These are phyloP conservation scores for Neostapfia colusana DNA, from an alignment of 176 grass and related monocot genomes.

Conservation along the genomic window DNA sequence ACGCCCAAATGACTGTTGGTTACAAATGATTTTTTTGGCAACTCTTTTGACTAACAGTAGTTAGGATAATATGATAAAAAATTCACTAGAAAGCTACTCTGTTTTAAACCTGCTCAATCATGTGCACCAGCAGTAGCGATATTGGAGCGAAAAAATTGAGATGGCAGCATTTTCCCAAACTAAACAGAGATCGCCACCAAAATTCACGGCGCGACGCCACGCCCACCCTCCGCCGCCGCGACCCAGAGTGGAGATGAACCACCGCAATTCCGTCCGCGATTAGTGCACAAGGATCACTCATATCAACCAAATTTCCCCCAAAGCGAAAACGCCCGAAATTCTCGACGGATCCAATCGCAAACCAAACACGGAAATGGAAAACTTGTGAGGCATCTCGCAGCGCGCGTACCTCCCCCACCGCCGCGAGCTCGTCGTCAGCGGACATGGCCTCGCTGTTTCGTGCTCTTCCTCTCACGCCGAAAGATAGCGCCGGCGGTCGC, in stretches of 20 bases:
- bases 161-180: constrained; percentile 13
- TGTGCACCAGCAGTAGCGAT: background rate
- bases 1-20: background rate
- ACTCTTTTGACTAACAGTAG: background rate
- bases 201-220: background rate
- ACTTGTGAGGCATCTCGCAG: background rate
- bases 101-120: background rate
- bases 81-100: background rate
- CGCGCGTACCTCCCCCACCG: constrained; percentile 23
- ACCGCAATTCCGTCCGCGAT: background rate
- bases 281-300: background rate
- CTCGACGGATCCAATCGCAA: background rate
- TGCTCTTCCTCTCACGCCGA: background rate
- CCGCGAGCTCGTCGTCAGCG: constrained; percentile 18
- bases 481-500: background rate
- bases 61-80: background rate
- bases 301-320: background rate
- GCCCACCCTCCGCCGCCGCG: background rate
- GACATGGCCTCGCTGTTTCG: constrained; percentile 35
- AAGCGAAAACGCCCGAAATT: background rate
- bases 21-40: background rate
- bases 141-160: background rate
- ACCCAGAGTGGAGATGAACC: background rate
- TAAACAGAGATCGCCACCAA: background rate
- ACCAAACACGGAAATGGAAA: background rate